phyloP scores from a whole-genome alignment of 768 basidiomycete genomes.

The Hemileccinum rubropunctum region DNA sequence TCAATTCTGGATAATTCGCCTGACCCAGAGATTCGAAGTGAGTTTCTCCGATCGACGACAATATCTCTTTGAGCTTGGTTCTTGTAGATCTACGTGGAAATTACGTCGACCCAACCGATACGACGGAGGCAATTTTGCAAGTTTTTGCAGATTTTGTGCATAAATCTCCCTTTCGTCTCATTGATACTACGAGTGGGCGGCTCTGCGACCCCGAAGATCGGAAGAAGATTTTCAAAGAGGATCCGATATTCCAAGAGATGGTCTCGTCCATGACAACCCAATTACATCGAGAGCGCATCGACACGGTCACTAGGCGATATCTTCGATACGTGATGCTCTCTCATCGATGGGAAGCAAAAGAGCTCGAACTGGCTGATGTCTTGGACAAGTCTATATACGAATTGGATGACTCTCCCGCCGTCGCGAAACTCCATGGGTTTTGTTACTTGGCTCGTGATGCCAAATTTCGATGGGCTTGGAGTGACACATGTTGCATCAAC shows the following conservation, averaged over 20 bases:
- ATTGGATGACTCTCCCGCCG: slow-evolving; percentile 5
- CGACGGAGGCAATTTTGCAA: background rate
- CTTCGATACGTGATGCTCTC: slow-evolving; percentile 22
- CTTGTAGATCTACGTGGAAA: slow-evolving; percentile 4
- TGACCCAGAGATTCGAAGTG: slow-evolving; percentile 11
- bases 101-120: slow-evolving; percentile 12
- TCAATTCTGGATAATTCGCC: slow-evolving; percentile 8
- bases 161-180: slow-evolving; percentile 15
- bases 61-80: background rate
- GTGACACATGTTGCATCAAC: slow-evolving; percentile 25
- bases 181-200: slow-evolving; percentile 17
- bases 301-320: slow-evolving; percentile 2
- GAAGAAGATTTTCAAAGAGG: slow-evolving; percentile 8
- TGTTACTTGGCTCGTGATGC: slow-evolving; percentile 11
- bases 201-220: slow-evolving; percentile 18
- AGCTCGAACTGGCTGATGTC: slow-evolving; percentile 12
- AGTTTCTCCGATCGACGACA: background rate
- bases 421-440: slow-evolving; percentile 15
- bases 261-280: slow-evolving; percentile 15
- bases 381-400: slow-evolving; percentile 8
- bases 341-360: slow-evolving; percentile 19
- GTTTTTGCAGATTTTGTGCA: background rate
- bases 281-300: slow-evolving; percentile 4
- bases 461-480: slow-evolving; percentile 21
- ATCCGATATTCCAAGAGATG: slow-evolving; percentile 11